A percentile compares a stretch with the other conserved stretches of the same genome.
phyloP scores from a whole-genome alignment of 495 filamentous ascomycete genomes.

The Ramalina peruviana region DNA sequence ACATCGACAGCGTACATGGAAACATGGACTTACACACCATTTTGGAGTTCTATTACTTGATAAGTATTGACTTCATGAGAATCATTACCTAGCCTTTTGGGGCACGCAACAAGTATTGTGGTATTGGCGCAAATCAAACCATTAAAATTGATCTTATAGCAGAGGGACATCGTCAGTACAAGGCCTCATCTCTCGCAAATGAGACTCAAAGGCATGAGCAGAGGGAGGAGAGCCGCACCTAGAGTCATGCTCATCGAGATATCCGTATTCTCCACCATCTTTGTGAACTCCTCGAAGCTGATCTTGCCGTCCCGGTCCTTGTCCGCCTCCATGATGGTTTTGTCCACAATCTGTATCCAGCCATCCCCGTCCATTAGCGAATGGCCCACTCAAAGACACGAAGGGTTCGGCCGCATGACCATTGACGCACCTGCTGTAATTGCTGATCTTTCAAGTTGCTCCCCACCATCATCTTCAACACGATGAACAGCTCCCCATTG shows the following conservation, averaged over 20 bases:
- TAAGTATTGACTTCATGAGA: constrained; percentile 4
- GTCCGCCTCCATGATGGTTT: constrained; percentile 99
- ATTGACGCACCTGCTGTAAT: constrained; percentile 58
- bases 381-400: too few relatives aligned
- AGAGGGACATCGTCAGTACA: not conserved
- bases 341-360: constrained; percentile 56
- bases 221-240: constrained; percentile 40
- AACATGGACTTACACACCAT: too few relatives aligned
- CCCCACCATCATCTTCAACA: constrained; percentile 99
- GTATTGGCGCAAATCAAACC: not conserved
- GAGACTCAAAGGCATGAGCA: not conserved
- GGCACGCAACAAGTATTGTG: not conserved
- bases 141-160: constrained; percentile 11
- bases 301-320: constrained; percentile 93
- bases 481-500: constrained; percentile 98
- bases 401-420: not conserved
- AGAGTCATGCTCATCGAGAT: constrained; percentile 97
- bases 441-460: constrained; percentile 99
- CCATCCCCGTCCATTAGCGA: too few relatives aligned
- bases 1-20: not conserved
- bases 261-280: constrained; percentile 98
- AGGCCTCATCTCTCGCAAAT: not conserved
- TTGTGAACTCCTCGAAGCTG: constrained; percentile 96
- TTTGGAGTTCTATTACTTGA: too few relatives aligned
- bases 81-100: not conserved